Evolutionary conservation across 2,329 filamentous ascomycete genomes (phyloP).

Genomic region (Aciculosporium take): DNA sequence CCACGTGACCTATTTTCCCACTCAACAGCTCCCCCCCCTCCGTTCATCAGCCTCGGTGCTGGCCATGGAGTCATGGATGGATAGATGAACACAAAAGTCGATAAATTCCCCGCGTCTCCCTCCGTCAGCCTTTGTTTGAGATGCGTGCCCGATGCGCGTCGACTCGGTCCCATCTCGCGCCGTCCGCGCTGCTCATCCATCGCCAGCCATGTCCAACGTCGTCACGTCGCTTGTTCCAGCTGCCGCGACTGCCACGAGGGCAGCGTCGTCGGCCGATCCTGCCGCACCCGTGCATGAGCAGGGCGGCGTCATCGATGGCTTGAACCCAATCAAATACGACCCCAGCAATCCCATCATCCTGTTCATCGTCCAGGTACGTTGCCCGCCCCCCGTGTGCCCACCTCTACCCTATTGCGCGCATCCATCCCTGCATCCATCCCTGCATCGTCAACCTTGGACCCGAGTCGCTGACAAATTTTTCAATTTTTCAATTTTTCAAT

Average conservation of each 20-base stretch:
- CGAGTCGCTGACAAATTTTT: neutral
- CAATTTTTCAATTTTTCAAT: too few relatives aligned
- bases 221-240: conserved; percentile 9
- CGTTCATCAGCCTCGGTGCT: too few relatives aligned
- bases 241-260: conserved; percentile 10
- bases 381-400: neutral
- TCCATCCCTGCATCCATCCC: neutral
- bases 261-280: conserved; percentile 15
- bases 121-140: neutral
- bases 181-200: too few relatives aligned
- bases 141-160: too few relatives aligned
- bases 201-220: conserved; percentile 6
- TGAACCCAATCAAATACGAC: conserved; percentile 55
- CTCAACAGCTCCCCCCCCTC: too few relatives aligned
- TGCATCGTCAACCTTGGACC: neutral
- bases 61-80: too few relatives aligned
- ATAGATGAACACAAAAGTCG: too few relatives aligned
- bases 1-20: too few relatives aligned
- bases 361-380: conserved; percentile 56
- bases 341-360: conserved; percentile 57
- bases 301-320: conserved; percentile 55
- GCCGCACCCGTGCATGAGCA: conserved; percentile 23
- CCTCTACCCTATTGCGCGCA: neutral
- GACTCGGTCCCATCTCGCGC: too few relatives aligned
- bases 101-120: too few relatives aligned